phyloP scores from a whole-genome alignment of 2,329 filamentous ascomycete species.

The Talaromyces sp. region DNA sequence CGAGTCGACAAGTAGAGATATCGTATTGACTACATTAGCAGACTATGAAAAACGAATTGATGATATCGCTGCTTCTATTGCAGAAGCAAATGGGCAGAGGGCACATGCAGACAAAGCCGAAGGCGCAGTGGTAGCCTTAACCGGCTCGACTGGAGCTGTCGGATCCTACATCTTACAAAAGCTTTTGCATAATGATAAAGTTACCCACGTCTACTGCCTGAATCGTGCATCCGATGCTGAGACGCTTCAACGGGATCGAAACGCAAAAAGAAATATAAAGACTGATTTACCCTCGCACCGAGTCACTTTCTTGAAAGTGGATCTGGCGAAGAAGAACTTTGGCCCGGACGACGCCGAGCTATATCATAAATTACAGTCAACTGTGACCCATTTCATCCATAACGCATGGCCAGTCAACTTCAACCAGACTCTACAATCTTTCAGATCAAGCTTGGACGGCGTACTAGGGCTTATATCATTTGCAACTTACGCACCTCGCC shows the following conservation, averaged over 20 bases:
- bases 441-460: constrained; percentile 3
- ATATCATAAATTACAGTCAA: background rate
- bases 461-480: constrained; percentile 7
- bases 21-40: background rate
- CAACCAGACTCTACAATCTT: constrained; percentile 11
- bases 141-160: constrained; percentile 8
- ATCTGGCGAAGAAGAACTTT: constrained; percentile 4
- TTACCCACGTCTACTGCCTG: constrained; percentile 4
- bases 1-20: background rate
- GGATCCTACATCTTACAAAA: constrained; percentile 12
- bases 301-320: constrained; percentile 10
- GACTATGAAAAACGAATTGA: background rate
- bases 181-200: background rate
- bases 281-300: background rate
- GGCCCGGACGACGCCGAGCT: background rate
- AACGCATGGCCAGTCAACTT: constrained; percentile 15
- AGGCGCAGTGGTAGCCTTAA: background rate
- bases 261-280: background rate
- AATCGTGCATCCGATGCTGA: background rate
- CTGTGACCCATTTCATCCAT: constrained; percentile 13
- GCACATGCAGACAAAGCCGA: background rate
- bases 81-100: background rate
- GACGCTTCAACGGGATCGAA: background rate
- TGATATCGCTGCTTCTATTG: background rate
- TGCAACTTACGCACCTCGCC: background rate